phyloP scores from a whole-genome alignment of 352 stramenopile genomes.

The Globisporangium paroecandrum region DNA sequence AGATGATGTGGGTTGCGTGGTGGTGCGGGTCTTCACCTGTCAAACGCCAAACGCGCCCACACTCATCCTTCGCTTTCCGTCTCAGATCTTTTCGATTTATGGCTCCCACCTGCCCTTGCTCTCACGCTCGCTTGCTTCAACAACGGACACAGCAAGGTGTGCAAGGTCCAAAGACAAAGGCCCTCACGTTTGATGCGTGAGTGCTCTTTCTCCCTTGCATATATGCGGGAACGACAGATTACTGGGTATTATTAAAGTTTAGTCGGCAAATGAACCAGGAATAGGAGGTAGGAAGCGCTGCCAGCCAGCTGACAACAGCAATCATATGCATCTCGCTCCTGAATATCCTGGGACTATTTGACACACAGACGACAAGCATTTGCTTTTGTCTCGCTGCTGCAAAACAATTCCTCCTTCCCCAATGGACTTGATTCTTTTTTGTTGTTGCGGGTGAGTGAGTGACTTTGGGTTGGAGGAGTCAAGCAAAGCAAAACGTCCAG shows the following conservation, averaged over 20 bases:
- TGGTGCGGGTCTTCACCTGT: background rate
- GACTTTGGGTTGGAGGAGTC: background rate
- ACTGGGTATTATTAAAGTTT: no score
- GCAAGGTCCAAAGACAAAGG: no score
- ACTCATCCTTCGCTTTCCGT: background rate
- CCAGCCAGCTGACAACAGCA: no score
- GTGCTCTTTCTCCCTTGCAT: no score
- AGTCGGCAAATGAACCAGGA: no score
- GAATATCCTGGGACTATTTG: background rate
- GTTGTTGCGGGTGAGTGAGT: background rate
- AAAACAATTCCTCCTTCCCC: background rate
- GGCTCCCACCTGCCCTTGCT: background rate
- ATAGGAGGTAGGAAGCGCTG: no score
- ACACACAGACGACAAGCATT: background rate
- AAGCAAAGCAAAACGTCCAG: background rate
- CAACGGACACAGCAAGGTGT: no score
- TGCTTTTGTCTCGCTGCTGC: background rate
- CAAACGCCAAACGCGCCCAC: background rate
- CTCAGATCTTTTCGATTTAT: background rate
- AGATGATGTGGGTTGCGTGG: constrained; percentile 1
- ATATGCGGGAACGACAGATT: no score
- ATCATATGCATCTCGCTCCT: no score
- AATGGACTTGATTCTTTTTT: background rate
- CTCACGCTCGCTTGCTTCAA: background rate
- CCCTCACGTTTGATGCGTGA: no score